Base-by-base conservation (phyloP, 306 rosid species). In the Cajanus cajan region DNA sequence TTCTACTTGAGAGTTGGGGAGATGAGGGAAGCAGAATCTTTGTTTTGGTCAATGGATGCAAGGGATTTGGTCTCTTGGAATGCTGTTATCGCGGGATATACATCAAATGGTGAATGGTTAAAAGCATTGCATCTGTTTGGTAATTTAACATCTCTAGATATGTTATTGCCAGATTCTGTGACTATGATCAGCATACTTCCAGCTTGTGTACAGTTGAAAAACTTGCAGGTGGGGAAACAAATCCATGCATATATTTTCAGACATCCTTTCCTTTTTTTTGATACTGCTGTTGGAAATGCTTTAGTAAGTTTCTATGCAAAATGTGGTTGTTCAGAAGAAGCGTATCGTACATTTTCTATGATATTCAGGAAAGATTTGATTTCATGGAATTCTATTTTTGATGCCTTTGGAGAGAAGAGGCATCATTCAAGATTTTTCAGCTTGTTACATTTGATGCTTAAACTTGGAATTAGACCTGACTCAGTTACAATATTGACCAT, bases 21-120 rank as follows among this genome's bases (percentile, higher is more conserved):
- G 66, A 78, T 76, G 40, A 80, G 71, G 80, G 82, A 86, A 80
- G 97, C 97, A 0, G 91, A 89, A 59, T 85, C 67, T 40, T 69
- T 92, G 84, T 92, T 94, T 78, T 59, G 82, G 84, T 57, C 74
- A 72, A 90, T 89, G 95, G 84, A 74, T 77, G 83, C 83, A 74
- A 90, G 88, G 76, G 98, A 94, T 87, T 89, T 92, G 89, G 88
- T 94, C 81, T 88, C 98, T 59, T 92, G 97, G 98, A 94, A 94
- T 86, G 84, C 95, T 75, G 66, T 92, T 61, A 90, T 94, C 51
- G 87, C 95, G 0, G 98, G 98, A 77, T 89, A 83, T 81, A 14
- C 92, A 37, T 88, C 83, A 37, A 86, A 87, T 79, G 89, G 90
- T 57, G 85, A 90, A 78, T 88, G 97, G 97, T 82, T 86, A 74